These are phyloP conservation scores for Fusarium poae DNA, from an alignment of 2,329 filamentous ascomycete genomes.

Conservation along the genomic window DNA sequence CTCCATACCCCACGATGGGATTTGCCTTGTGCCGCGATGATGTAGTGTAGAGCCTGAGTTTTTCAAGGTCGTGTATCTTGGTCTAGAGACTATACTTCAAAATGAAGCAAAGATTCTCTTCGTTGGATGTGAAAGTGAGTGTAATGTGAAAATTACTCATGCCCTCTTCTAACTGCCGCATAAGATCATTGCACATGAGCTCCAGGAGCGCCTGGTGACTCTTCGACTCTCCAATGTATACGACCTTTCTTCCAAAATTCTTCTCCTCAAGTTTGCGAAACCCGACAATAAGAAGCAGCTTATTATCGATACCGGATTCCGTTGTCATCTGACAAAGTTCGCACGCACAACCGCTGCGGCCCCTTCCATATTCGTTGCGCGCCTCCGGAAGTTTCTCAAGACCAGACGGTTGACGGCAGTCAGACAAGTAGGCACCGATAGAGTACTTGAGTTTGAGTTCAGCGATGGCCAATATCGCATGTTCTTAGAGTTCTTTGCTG, in stretches of 20 bases:
- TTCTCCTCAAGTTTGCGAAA: conserved; percentile 94
- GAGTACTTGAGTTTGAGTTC: conserved; percentile 92
- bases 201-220: conserved; percentile 79
- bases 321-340: conserved; percentile 93
- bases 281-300: conserved; percentile 90
- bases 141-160: background rate
- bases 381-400: conserved; percentile 88
- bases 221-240: conserved; percentile 94
- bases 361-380: conserved; percentile 86
- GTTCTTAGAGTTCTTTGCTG: conserved; percentile 94
- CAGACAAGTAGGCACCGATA: conserved; percentile 89
- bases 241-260: conserved; percentile 94
- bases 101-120: conserved; percentile 86
- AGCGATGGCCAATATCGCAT: conserved; percentile 90
- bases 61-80: conserved; percentile 24
- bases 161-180: conserved; percentile 14
- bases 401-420: conserved; percentile 86
- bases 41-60: conserved; percentile 27
- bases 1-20: conserved; percentile 37
- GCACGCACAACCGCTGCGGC: conserved; percentile 85
- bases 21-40: conserved; percentile 24
- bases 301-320: conserved; percentile 93
- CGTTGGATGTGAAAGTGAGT: conserved; percentile 78
- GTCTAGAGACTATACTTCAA: conserved; percentile 42
- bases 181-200: conserved; percentile 94